phyloP scores from a whole-genome alignment of 495 filamentous ascomycete species.

The Lasiosphaeris hirsuta region DNA sequence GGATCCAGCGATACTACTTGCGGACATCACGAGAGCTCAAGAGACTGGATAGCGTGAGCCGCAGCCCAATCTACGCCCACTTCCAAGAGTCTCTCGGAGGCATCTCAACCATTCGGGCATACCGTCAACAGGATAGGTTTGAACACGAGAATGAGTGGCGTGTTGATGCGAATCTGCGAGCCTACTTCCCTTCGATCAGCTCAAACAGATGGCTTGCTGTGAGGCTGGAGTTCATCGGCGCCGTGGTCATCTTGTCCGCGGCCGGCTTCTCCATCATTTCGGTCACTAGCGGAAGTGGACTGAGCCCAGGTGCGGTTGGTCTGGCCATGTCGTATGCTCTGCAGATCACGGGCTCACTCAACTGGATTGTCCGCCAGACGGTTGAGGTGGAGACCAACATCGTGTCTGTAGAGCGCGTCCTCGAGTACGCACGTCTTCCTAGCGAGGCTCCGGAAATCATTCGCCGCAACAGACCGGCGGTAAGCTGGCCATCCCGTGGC shows the following conservation, averaged over 20 bases:
- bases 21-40: slow-evolving; percentile 95
- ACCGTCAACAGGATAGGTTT: slow-evolving; percentile 83
- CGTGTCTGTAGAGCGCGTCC: slow-evolving; percentile 94
- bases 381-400: slow-evolving; percentile 99
- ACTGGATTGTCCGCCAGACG: slow-evolving; percentile 99
- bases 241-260: slow-evolving; percentile 84
- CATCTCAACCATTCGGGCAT: slow-evolving; percentile 95
- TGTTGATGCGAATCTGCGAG: slow-evolving; percentile 90
- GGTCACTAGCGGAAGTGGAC: slow-evolving; percentile 63
- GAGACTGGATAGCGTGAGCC: slow-evolving; percentile 88
- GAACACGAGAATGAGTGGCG: slow-evolving; percentile 95
- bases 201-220: slow-evolving; percentile 97
- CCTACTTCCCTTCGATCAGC: slow-evolving; percentile 95
- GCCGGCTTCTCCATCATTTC: slow-evolving; percentile 80
- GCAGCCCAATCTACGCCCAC: slow-evolving; percentile 95
- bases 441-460: slow-evolving; percentile 96
- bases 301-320: slow-evolving; percentile 81
- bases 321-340: slow-evolving; percentile 95
- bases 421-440: slow-evolving; percentile 91
- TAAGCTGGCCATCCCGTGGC: slow-evolving; percentile 89
- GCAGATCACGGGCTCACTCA: slow-evolving; percentile 96
- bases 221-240: slow-evolving; percentile 93
- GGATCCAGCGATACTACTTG: slow-evolving; percentile 96
- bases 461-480: slow-evolving; percentile 76
- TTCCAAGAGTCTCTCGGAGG: slow-evolving; percentile 97